Evolutionary conservation across 1,284 basidiomycete species (phyloP), one percentile per base, ranked within the genome.

Genomic region (Polyporus tsugae): DNA sequence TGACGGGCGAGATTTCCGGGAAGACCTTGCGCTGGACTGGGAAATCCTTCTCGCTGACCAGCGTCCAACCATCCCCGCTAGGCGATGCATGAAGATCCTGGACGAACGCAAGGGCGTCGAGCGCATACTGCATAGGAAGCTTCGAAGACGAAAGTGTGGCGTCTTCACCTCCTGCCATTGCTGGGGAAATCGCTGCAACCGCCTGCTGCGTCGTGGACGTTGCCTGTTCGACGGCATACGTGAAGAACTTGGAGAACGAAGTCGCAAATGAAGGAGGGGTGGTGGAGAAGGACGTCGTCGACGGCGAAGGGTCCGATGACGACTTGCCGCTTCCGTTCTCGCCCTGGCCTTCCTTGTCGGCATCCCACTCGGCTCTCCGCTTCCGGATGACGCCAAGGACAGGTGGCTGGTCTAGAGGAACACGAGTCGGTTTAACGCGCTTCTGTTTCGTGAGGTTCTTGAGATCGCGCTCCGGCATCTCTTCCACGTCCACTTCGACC

Each of bases 341-440:
- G 35, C 35, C 35, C 55, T 80, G 73, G 22, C 75, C 70, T 15
- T 78, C 74, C 13, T 69, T 71, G 63, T 78, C 73, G 46, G 79
- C 77, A 60, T 84, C 82, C 91, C 90, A 91, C 70, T 93, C 92
- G 36, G 86, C 89, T 63, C 85, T 85, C 44, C 91, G 84, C 72
- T 86, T 84, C 46, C 93, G 87, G 65, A 95, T 88, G 49, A 88
- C 89, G 61, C 91, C 85, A 66, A 95, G 80, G 0, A 94, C 94
- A 0, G 95, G 93, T 0, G 95, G 95, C 73, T 96, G 95, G 78
- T 99, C 97, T 19, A 99, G 86, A 1, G 98, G 96, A 53, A 97
- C 91, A 19, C 97, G 89, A 10, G 86, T 84, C 11, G 96, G 95
- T 78, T 95, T 95, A 58, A 95, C 85, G 4, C 98, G 89, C 81